Conservation (phyloP, 441 rosid species). For the Erysimum cheiri region DNA sequence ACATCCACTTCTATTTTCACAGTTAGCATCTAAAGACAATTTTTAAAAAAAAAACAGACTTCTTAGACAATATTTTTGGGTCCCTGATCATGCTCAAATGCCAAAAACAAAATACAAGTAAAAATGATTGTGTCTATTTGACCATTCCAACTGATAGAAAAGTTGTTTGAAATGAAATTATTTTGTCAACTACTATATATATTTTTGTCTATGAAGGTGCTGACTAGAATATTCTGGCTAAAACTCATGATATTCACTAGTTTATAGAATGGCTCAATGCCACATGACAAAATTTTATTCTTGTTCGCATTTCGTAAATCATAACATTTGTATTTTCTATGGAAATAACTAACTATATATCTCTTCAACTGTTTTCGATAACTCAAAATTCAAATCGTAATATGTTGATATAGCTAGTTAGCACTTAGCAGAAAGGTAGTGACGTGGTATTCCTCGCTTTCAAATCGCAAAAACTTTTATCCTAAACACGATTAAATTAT, state of each 20-base stretch:
- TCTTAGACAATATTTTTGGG: not conserved
- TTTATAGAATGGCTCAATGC: not conserved
- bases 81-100: constrained; percentile 2
- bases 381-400: not conserved
- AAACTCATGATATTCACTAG: not conserved
- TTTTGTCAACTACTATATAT: not conserved
- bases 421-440: not conserved
- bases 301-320: not conserved
- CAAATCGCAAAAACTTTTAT: not conserved
- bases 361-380: not conserved
- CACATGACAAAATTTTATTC: not conserved
- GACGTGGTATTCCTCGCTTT: constrained; percentile 11
- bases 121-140: constrained; percentile 31
- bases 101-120: not conserved
- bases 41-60: too few relatives aligned
- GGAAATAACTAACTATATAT: not conserved
- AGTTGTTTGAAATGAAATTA: not conserved
- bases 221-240: constrained; percentile 13
- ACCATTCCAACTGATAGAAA: constrained; percentile 9
- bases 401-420: not conserved
- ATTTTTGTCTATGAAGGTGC: constrained; percentile 3
- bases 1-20: not conserved
- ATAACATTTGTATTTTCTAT: not conserved
- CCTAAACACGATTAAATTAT: constrained; percentile 20
- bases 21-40: not conserved